Base-by-base conservation (phyloP, 1,139 yeast species). In the Candida sanyaensis region DNA sequence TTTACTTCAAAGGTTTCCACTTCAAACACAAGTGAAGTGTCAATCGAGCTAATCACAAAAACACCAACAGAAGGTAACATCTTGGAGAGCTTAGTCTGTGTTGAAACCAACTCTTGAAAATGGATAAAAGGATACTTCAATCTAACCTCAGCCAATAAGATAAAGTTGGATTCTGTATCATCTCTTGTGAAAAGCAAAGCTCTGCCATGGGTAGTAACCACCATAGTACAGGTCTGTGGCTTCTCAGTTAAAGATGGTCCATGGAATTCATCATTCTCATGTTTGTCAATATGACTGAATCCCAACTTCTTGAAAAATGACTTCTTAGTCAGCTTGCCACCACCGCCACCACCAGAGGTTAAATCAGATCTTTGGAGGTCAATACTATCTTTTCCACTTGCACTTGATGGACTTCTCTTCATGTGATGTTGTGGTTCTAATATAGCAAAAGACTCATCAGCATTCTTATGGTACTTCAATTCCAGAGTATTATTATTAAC, bases 171-270 rank as follows among this genome's bases (percentile, higher is more conserved):
- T 27, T 66, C 71, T 24, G 58, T 57, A 42, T 69, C 73, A 42
- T 65, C 65, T 46, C 77, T 61, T 48, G 66, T 60, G 50, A 83
- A 78, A 2, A 83, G 58, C 46, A 84, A 64, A 0, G 77, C 80
- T 47, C 88, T 66, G 2, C 88, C 88, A 56, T 73, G 77, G 0
- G 80, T 69, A 1, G 88, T 84, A 1, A 82, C 66, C 21, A 83
- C 55, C 57, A 82, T 58, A 0, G 83, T 75, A 52, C 86, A 73
- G 2, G 75, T 62, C 41, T 69, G 61, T 4, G 68, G 62, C 48
- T 66, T 73, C 2, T 72, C 78, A 4, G 74, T 68, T 32, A 49
- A 49, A 46, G 64, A 65, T 29, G 56, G 61, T 27, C 59, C 57
- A 2, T 46, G 44, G n/a, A 55, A 49, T 29, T 48, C 51, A 6